Evolutionary conservation across 163 green algal genomes (phyloP), one percentile per base, ranked within the genome.

Genomic region (Botryococcus braunii): DNA sequence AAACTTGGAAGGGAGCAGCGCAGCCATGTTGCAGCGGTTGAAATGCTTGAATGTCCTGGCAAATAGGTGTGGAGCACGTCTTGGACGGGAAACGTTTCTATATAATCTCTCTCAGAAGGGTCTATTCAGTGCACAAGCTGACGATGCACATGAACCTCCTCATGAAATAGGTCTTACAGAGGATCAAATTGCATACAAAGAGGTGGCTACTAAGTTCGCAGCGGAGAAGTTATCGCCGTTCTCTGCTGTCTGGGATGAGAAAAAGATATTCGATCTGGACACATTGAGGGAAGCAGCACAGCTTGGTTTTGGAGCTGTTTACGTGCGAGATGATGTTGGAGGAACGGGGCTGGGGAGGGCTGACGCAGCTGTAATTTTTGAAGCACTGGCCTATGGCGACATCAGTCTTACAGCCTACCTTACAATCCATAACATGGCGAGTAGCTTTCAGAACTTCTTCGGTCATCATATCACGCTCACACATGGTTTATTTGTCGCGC

Each of bases 391-490:
- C 9, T 88, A 88, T 58, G 86, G 80, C 25, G 86, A 92, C 73
- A 62, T 93, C 7, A 73, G 74, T 65, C 75, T 79, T 0, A 84
- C 88, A 32, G 88, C 88, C 23, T 95, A 90, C 76, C 80, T 95
- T 1, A 88, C 81, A 27, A 94, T 95, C 31, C 88, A 95, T 73
- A 95, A 95, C 85, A 95, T 95, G 88, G 81, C n/a, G n/a, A n/a
- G n/a, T n/a, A n/a, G n/a, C n/a, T n/a, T n/a, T n/a, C n/a, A n/a
- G n/a, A n/a, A n/a, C n/a, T n/a, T n/a, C n/a, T n/a, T n/a, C n/a
- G n/a, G n/a, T n/a, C n/a, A n/a, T n/a, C n/a, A n/a, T n/a, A n/a
- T n/a, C n/a, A n/a, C n/a, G n/a, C n/a, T n/a, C n/a, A n/a, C n/a
- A n/a, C n/a, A n/a, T n/a, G n/a, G n/a, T n/a, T n/a, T n/a, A n/a